Evolutionary conservation across 2,329 filamentous ascomycete species (phyloP).

Genomic region (Aspergillus felis): DNA sequence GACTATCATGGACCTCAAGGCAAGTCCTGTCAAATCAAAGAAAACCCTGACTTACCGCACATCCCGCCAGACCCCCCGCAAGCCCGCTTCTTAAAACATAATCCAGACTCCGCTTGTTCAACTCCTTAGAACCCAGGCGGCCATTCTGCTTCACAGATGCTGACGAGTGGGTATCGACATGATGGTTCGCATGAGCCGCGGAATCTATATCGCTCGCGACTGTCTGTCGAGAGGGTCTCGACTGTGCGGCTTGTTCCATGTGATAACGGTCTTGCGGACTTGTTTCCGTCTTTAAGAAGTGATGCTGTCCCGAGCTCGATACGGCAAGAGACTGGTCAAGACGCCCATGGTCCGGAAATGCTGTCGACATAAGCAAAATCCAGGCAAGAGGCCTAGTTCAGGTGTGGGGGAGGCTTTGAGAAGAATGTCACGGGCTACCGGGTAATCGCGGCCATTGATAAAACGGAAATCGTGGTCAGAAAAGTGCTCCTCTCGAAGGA

Average conservation of each 20-base stretch:
- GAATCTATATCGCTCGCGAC: slow-evolving; percentile 16
- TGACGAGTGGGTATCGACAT: slow-evolving; percentile 12
- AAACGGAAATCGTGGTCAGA: not conserved
- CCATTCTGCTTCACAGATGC: slow-evolving; percentile 10
- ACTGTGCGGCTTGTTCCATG: slow-evolving; percentile 32
- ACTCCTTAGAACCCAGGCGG: slow-evolving; percentile 33
- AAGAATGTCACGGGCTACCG: slow-evolving; percentile 27
- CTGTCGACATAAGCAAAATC: slow-evolving; percentile 22
- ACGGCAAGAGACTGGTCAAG: slow-evolving; percentile 12
- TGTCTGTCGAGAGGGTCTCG: slow-evolving; percentile 16
- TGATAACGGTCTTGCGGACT: slow-evolving; percentile 17
- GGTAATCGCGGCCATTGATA: slow-evolving; percentile 22
- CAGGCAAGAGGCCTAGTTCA: slow-evolving; percentile 7
- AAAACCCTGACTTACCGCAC: slow-evolving; percentile 62
- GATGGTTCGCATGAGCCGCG: slow-evolving; percentile 11
- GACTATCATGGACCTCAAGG: not conserved
- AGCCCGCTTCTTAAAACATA: slow-evolving; percentile 80
- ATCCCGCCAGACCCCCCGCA: slow-evolving; percentile 86
- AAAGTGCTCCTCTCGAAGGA: slow-evolving; percentile 1
- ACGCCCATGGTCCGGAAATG: slow-evolving; percentile 27
- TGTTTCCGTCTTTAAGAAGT: slow-evolving; percentile 12
- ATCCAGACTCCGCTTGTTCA: slow-evolving; percentile 70
- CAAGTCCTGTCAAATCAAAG: not conserved
- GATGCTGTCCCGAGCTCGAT: slow-evolving; percentile 7
- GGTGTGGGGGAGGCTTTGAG: slow-evolving; percentile 12